Base-by-base conservation (phyloP, 129 eudicot species). In the Tagetes patula region DNA sequence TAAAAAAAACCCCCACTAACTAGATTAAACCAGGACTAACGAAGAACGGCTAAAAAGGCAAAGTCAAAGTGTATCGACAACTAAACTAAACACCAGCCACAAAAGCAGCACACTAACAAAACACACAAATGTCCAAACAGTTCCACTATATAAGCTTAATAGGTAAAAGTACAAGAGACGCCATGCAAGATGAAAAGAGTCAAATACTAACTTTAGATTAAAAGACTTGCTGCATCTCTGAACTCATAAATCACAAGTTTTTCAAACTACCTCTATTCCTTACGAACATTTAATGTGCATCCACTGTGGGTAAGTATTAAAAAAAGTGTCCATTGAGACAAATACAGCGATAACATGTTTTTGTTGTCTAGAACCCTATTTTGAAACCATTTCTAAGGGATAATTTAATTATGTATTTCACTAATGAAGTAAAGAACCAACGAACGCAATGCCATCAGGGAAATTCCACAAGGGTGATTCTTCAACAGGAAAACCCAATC, bases 81-180 rank as follows among this genome's bases (percentile, higher is more conserved):
- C 73, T 54, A 67, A 27, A 66, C 67, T 65, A 43, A 74, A 20
- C 43, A 32, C 61, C 75, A 53, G 41, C 75, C 66, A 49, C 83
- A 70, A 56, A 84, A 69, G 49, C 58, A 55, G 52, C 46, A 69
- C 13, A 46, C 76, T 12, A 48, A 27, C 50, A 47, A 72, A 71
- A 63, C 41, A 70, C 41, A 67, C 14, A 72, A 34, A 61, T 11
- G 73, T 33, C 67, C 71, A 48, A 43, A 80, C 27, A n/a, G 54
- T 32, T 62, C 37, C 42, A 40, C 32, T 52, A 46, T 49, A 76
- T 60, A 62, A 69, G 76, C 64, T 45, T 47, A 38, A 49, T 37
- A 47, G 32, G 41, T 45, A 67, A 55, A 68, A 12, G 69, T 67
- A 56, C 46, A 46, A 38, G 34, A 48, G 60, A 61, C 48, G 20